A percentile compares a stretch with the other conserved stretches of the same genome.
phyloP scores from a whole-genome alignment of 2,329 filamentous ascomycete genomes.

The Penicillium decumbens region DNA sequence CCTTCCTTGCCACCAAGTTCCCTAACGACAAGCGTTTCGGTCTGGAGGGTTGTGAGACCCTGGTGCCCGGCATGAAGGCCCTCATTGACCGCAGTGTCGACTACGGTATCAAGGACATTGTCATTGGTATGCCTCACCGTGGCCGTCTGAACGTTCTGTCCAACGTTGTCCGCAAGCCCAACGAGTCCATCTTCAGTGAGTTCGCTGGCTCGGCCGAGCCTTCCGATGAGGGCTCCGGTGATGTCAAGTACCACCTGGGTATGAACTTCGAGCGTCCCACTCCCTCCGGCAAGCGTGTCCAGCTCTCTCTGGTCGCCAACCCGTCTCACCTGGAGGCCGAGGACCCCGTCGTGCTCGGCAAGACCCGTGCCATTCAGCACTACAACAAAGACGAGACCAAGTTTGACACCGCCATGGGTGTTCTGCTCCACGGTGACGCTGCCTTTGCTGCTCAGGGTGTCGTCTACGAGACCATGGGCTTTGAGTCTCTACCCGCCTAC shows the following conservation, averaged over 20 bases:
- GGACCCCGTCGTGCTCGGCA: conserved; percentile 94
- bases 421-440: conserved; percentile 93
- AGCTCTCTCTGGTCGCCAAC: conserved; percentile 96
- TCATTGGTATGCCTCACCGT: conserved; percentile 99
- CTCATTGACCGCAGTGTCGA: conserved; percentile 97
- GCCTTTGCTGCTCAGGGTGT: conserved; percentile 95
- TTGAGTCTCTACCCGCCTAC: conserved; percentile 92
- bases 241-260: conserved; percentile 98
- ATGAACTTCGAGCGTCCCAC: conserved; percentile 99
- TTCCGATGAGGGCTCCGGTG: conserved; percentile 91
- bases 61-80: conserved; percentile 99
- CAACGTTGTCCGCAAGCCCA: conserved; percentile 98
- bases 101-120: conserved; percentile 97
- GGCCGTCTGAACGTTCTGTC: conserved; percentile 95
- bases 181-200: conserved; percentile 99
- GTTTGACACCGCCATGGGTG: conserved; percentile 86
- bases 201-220: conserved; percentile 84
- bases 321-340: conserved; percentile 97
- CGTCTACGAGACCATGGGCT: conserved; percentile 97
- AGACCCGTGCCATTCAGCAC: conserved; percentile 96
- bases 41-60: conserved; percentile 91
- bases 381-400: conserved; percentile 96
- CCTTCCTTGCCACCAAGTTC: conserved; percentile 93
- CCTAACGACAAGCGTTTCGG: conserved; percentile 99
- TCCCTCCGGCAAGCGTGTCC: conserved; percentile 97